Percentiles rank a stretch among this genome's conserved stretches.
phyloP scores from a whole-genome alignment of 2,329 filamentous ascomycete genomes.

The Ceratocystis destructans region DNA sequence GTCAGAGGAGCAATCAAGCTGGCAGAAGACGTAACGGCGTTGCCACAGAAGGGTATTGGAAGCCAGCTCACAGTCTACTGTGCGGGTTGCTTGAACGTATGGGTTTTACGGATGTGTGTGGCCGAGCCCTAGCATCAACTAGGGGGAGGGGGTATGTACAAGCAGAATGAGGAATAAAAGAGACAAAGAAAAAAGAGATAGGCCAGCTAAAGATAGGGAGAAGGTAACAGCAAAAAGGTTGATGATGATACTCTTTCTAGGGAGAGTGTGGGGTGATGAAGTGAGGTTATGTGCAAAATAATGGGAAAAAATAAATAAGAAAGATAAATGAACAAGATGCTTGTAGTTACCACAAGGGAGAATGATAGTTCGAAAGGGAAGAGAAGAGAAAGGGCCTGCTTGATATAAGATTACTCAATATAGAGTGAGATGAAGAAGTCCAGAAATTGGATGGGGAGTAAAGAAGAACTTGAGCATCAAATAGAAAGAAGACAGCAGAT shows the following conservation, averaged over 20 bases:
- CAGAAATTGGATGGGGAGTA: not conserved
- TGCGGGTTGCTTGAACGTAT: not conserved
- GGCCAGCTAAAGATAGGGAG: slow-evolving; percentile 2
- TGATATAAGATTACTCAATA: slow-evolving; percentile 2
- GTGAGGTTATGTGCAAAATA: not conserved
- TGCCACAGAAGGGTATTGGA: not conserved
- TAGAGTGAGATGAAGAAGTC: not conserved
- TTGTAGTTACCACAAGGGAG: not conserved
- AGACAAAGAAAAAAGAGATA: not conserved
- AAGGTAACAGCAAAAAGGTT: not conserved
- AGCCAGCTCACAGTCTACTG: not conserved
- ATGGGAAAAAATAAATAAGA: not conserved
- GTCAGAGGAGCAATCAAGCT: not conserved
- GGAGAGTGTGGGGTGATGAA: not conserved
- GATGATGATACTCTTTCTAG: not conserved
- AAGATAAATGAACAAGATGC: not conserved
- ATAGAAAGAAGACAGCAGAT: not conserved
- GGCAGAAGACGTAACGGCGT: not conserved
- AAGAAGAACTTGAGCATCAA: not conserved
- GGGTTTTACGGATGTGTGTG: no score
- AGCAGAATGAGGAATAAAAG: not conserved
- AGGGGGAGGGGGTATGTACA: no score
- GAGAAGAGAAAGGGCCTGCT: not conserved
- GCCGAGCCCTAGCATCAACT: no score
- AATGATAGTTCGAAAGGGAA: not conserved